Evolutionary conservation across 2,329 filamentous ascomycete species (phyloP).

Genomic region (Aulographum hederae): DNA sequence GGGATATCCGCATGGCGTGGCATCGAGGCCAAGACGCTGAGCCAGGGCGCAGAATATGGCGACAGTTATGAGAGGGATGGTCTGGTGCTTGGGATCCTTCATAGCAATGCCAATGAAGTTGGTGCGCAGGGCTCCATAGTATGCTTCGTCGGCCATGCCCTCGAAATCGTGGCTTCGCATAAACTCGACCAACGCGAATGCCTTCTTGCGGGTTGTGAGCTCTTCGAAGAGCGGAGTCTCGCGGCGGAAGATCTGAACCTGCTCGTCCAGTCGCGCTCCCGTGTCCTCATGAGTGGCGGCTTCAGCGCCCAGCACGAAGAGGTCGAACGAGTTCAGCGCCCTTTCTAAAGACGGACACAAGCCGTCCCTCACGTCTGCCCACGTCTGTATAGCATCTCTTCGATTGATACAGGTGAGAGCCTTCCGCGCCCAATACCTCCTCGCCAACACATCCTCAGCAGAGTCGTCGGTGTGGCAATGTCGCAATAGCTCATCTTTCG

Average conservation of each 20-base stretch:
- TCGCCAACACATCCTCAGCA: slow-evolving; percentile 56
- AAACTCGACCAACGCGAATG: slow-evolving; percentile 49
- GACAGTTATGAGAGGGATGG: slow-evolving; percentile 70
- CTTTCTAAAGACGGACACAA: slow-evolving; percentile 47
- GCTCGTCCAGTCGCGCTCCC: slow-evolving; percentile 41
- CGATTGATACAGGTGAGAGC: slow-evolving; percentile 68
- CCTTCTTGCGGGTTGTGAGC: slow-evolving; percentile 46
- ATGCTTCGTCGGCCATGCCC: slow-evolving; percentile 45
- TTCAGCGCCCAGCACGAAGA: slow-evolving; percentile 65
- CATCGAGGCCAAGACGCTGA: slow-evolving; percentile 52
- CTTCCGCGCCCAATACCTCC: slow-evolving; percentile 57
- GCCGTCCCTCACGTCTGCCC: slow-evolving; percentile 37
- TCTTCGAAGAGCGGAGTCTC: slow-evolving; percentile 34
- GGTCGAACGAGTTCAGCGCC: slow-evolving; percentile 66
- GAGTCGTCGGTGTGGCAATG: slow-evolving; percentile 43
- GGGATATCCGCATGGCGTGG: slow-evolving; percentile 64
- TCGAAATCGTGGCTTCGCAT: slow-evolving; percentile 49
- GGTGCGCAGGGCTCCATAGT: slow-evolving; percentile 69
- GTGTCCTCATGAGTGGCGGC: slow-evolving; percentile 54
- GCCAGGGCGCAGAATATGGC: slow-evolving; percentile 76
- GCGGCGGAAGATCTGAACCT: slow-evolving; percentile 37
- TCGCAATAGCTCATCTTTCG: slow-evolving; percentile 62
- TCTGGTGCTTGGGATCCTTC: slow-evolving; percentile 52
- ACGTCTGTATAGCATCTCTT: slow-evolving; percentile 58
- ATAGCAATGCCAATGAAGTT: slow-evolving; percentile 75